phyloP scores from a whole-genome alignment of 2,329 filamentous ascomycete genomes.

The Colletotrichum sp. region DNA sequence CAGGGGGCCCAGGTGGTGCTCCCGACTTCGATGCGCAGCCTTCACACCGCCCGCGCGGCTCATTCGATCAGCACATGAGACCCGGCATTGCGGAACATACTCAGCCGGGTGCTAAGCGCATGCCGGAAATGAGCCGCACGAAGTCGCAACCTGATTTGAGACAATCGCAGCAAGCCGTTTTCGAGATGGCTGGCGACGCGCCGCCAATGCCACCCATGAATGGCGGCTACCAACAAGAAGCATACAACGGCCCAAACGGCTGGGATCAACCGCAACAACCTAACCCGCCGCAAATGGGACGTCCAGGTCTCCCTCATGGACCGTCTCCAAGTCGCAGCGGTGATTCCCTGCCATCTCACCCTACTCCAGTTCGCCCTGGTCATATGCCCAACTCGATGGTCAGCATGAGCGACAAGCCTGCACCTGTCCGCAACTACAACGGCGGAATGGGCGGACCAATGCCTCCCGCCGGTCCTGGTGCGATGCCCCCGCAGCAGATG shows the following conservation, averaged over 20 bases:
- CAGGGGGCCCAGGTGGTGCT: slow-evolving; percentile 1
- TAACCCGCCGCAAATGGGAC: slow-evolving; percentile 9
- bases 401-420: slow-evolving; percentile 60
- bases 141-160: slow-evolving; percentile 73
- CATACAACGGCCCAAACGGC: slow-evolving; percentile 14
- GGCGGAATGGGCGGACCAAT: slow-evolving; percentile 51
- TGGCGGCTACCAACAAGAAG: slow-evolving; percentile 20
- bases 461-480: slow-evolving; percentile 27
- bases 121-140: slow-evolving; percentile 60
- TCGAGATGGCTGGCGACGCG: slow-evolving; percentile 73
- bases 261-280: slow-evolving; percentile 14
- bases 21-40: slow-evolving; percentile 48
- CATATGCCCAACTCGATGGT: slow-evolving; percentile 64
- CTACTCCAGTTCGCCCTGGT: slow-evolving; percentile 67
- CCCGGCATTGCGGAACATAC: slow-evolving; percentile 40
- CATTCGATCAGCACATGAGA: slow-evolving; percentile 55
- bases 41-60: slow-evolving; percentile 34
- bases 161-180: slow-evolving; percentile 70
- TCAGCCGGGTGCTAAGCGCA: slow-evolving; percentile 55
- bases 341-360: slow-evolving; percentile 63
- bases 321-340: slow-evolving; percentile 37
- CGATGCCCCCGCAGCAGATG: slow-evolving; percentile 39
- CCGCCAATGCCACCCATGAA: slow-evolving; percentile 58
- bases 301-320: slow-evolving; percentile 29
- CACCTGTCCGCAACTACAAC: slow-evolving; percentile 62